Percentiles rank a stretch among this genome's conserved stretches.
These are phyloP conservation scores for Puya raimondii DNA, from an alignment of 176 grass and related monocot species.

Conservation along the genomic window DNA sequence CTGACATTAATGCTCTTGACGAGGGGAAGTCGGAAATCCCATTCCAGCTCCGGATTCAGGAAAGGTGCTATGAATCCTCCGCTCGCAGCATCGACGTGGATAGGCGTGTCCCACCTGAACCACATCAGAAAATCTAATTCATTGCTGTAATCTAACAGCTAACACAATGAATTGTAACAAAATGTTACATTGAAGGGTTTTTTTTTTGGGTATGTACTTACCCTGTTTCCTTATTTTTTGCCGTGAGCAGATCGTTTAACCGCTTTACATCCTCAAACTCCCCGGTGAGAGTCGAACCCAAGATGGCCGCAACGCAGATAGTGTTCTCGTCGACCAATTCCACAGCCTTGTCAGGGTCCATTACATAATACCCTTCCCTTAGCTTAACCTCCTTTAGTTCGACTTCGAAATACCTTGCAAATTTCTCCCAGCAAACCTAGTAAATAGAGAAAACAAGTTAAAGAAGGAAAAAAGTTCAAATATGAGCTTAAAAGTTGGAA, in stretches of 20 bases:
- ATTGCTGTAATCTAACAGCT: background rate
- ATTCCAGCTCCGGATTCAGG: constrained; percentile 50
- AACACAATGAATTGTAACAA: background rate
- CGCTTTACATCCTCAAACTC: constrained; percentile 68
- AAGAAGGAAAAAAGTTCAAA: background rate
- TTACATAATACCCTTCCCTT: constrained; percentile 59
- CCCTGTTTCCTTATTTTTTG: constrained; percentile 81
- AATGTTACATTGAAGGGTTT: too few relatives aligned
- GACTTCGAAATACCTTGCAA: constrained; percentile 77
- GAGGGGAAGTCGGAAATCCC: constrained; percentile 68
- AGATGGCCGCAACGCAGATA: constrained; percentile 70
- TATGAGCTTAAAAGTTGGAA: background rate
- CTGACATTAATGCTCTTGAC: constrained; percentile 88
- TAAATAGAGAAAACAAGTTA: background rate
- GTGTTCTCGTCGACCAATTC: constrained; percentile 86
- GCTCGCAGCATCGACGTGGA: constrained; percentile 73
- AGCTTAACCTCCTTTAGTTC: constrained; percentile 79
- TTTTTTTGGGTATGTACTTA: constrained; percentile 5
- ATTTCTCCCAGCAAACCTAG: constrained; percentile 85
- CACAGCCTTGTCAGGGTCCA: constrained; percentile 76
- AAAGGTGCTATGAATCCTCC: constrained; percentile 83
- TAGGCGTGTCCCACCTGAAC: constrained; percentile 60
- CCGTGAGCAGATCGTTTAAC: constrained; percentile 46
- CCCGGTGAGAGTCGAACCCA: constrained; percentile 72
- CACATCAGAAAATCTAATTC: constrained; percentile 8